Conservation (phyloP, 1,284 basidiomycete species). For the Apiotrichum veenhuisii region DNA sequence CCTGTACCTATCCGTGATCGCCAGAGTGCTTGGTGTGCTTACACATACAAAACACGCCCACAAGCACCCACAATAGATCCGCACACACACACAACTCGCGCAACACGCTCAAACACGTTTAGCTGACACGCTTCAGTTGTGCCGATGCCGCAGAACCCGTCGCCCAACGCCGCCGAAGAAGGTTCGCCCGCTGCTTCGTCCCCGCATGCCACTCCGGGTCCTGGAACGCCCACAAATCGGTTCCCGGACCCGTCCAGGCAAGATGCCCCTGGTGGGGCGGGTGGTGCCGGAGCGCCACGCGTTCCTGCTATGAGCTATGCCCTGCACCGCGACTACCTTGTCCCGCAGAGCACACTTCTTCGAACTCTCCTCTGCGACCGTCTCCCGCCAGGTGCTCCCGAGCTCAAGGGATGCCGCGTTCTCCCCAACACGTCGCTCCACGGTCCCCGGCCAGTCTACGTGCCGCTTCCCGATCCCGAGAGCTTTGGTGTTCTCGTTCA, state of each 20-base stretch:
- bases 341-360: conserved; percentile 44
- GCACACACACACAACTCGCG: too few relatives aligned
- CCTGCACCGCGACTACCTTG: conserved; percentile 47
- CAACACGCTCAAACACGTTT: too few relatives aligned
- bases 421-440: conserved; percentile 10
- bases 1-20: background rate
- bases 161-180: conserved; percentile 1
- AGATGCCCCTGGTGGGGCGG: background rate
- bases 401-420: conserved; percentile 13
- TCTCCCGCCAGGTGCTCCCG: conserved; percentile 7
- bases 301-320: conserved; percentile 37
- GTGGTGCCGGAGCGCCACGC: background rate
- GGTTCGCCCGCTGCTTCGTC: background rate
- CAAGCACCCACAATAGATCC: background rate
- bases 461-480: conserved; percentile 47
- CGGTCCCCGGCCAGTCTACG: conserved; percentile 24
- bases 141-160: conserved; percentile 1
- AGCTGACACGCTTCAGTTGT: conserved; percentile 2
- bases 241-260: background rate
- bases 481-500: conserved; percentile 46
- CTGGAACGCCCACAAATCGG: background rate
- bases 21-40: background rate
- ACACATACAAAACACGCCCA: background rate
- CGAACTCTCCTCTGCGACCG: conserved; percentile 33
- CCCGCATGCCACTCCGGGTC: background rate